Evolutionary conservation across 257 asterid genomes (phyloP).

Genomic region (Craterostigma plantagineum): DNA sequence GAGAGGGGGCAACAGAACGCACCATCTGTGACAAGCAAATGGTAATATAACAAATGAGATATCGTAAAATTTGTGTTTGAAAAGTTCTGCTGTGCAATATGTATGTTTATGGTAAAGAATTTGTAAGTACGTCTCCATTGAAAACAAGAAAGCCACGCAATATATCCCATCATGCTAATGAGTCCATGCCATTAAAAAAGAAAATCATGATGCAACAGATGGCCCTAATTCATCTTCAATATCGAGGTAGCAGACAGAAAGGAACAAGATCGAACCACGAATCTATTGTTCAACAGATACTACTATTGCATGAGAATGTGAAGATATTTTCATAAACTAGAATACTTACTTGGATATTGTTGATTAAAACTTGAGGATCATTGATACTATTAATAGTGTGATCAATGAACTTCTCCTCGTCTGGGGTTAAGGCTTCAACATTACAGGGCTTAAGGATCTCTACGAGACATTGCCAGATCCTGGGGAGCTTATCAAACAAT

Average conservation of each 20-base stretch:
- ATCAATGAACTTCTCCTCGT: constrained; percentile 50
- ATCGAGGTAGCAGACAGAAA: too few species aligned
- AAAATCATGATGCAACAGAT: too few species aligned
- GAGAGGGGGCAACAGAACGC: constrained; percentile 73
- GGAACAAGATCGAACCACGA: too few species aligned
- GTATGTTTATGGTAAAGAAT: too few species aligned
- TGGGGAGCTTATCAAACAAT: constrained; percentile 76
- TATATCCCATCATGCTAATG: too few species aligned
- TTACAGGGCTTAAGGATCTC: constrained; percentile 81
- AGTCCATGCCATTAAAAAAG: too few species aligned
- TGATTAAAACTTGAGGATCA: constrained; percentile 76
- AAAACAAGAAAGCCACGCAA: too few species aligned
- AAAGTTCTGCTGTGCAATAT: too few species aligned
- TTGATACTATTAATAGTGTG: constrained; percentile 43
- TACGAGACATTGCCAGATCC: constrained; percentile 91
- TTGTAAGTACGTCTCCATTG: too few species aligned
- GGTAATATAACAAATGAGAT: too few species aligned
- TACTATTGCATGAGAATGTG: neutral
- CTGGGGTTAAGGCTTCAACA: constrained; percentile 35
- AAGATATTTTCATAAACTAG: neutral
- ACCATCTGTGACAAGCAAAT: constrained; percentile 37
- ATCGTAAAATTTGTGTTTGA: too few species aligned
- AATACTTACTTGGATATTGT: constrained; percentile 73
- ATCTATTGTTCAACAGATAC: neutral
- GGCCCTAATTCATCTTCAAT: too few species aligned